Evolutionary conservation across 202 grass and related monocot genomes (phyloP), one percentile per base, ranked within the genome.

Genomic region (Carex sylvatica): DNA sequence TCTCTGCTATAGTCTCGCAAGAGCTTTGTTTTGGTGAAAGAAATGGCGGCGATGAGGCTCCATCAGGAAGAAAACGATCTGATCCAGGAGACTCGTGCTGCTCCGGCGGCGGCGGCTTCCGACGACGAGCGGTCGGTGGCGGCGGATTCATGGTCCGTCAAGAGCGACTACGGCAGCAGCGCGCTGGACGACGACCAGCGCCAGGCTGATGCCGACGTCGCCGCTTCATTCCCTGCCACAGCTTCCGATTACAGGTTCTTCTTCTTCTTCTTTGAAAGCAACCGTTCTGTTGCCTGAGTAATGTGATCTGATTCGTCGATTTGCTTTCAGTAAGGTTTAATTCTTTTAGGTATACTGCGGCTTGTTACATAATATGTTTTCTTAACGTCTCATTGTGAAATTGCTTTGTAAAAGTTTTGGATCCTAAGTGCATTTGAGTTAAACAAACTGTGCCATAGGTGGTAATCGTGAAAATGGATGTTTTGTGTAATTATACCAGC

Each of bases 91-190:
- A 77, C 74, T n/a, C 82, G 78, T 19, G 62, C 70, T 15, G 44
- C 79, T 58, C 70, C 85, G 2, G 92, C 92, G 30, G 92, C 92
- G 30, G 79, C 95, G 84, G 80, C 88, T 1, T 99, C 96, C 18
- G 96, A 99, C 81, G 96, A 99, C 78, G 93, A 99, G 55, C 91
- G 96, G 19, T 99, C 96, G n/a, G 89, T 99, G 53, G 96, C 96
- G 11, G 93, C 96, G 13, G 96, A 99, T 80, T 99, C 96, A 7
- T 99, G 96, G 96, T 99, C 96, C 52, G 87, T 99, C 80, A 88
- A 94, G 81, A 99, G 96, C 88, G 96, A 99, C 67, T 99, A 99
- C 83, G 96, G 96, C 35, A 93, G 96, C 85, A 99, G 93, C 83
- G 89, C 93, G 31, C 88, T 95, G 66, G 96, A 99, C 81, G 96